Evolutionary conservation across 1,284 basidiomycete genomes (phyloP).

Genomic region (Naganishia cerealis): DNA sequence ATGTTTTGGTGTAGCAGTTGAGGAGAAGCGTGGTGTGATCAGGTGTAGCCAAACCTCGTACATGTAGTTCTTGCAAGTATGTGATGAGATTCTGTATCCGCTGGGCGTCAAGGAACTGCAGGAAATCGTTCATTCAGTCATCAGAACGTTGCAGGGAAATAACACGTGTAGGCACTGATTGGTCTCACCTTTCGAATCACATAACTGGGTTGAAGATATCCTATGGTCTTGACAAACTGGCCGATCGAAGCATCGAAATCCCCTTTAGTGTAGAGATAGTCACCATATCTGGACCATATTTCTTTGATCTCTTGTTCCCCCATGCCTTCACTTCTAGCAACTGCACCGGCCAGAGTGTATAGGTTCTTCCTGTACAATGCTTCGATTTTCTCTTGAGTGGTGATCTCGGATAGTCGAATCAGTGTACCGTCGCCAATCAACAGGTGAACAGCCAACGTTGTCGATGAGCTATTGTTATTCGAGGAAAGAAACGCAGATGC

Average conservation of each 20-base stretch:
- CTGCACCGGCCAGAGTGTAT: constrained; percentile 66
- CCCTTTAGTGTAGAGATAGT: constrained; percentile 84
- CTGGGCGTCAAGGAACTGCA: constrained; percentile 91
- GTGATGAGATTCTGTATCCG: constrained; percentile 90
- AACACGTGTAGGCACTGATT: background rate
- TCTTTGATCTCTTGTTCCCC: constrained; percentile 74
- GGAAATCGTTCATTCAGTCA: background rate
- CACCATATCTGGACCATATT: constrained; percentile 84
- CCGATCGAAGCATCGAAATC: constrained; percentile 92
- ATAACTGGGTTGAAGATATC: constrained; percentile 86
- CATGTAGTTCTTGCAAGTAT: constrained; percentile 92
- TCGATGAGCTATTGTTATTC: background rate
- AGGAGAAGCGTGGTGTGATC: constrained; percentile 94
- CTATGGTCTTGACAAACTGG: constrained; percentile 88
- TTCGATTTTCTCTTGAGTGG: constrained; percentile 74
- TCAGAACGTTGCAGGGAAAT: background rate
- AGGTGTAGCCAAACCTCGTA: constrained; percentile 82
- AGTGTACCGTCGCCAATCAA: constrained; percentile 57
- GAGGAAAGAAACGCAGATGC: constrained; percentile 65
- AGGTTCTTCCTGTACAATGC: constrained; percentile 75
- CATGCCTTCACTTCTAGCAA: constrained; percentile 74
- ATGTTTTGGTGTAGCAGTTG: constrained; percentile 95
- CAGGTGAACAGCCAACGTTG: constrained; percentile 18
- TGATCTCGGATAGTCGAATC: constrained; percentile 71
- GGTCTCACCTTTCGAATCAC: constrained; percentile 85